Base-by-base conservation (phyloP, 768 basidiomycete genomes). In the Calocybe indica region DNA sequence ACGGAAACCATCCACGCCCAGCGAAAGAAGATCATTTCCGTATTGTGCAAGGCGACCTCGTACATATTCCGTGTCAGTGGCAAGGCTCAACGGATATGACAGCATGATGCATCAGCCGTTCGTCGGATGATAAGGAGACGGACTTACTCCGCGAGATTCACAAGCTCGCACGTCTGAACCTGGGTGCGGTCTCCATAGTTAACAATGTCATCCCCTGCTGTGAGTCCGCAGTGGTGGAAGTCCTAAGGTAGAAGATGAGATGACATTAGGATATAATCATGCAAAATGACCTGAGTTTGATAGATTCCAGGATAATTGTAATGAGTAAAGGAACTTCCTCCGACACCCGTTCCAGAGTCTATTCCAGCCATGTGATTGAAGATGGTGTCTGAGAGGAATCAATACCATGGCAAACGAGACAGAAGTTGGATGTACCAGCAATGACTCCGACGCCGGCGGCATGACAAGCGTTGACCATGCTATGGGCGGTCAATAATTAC, bases 331-430 rank as follows among this genome's bases (percentile, higher is more conserved):
- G 64, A 58, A 35, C 71, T 74, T 6, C 78, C 78, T 1, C 62
- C 78, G 11, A 71, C 65, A 5, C 79, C 79, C 10, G 69, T 68
- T 0, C 79, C 81, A 12, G 69, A 72, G 38, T 74, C 67, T 2
- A 52, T 22, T 0, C 72, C 79, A 2, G 79, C 61, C 83, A 85
- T 85, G 56, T 86, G 84, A 60, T 86, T 85, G 62, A 75, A 78
- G 29, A 86, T 62, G 0, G 79, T 80, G 57, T 79, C 75, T 75
- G 36, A 33, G 31, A 15, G 42, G 22, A 22, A 28, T 36, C 13
- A 7, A 29, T 33, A 22, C 2, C 33, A 33, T 34, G 13, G 7
- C 7, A 22, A 31, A 22, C 7, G 6, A 7, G 3, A 35, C 34
- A 11, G 10, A 31, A 38, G 2, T n/a, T 32, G 2, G 13, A 55